A percentile compares a stretch with the other conserved stretches of the same genome.
Evolutionary conservation across 2,329 filamentous ascomycete species (phyloP).

Genomic region (Xylariaceae sp.): DNA sequence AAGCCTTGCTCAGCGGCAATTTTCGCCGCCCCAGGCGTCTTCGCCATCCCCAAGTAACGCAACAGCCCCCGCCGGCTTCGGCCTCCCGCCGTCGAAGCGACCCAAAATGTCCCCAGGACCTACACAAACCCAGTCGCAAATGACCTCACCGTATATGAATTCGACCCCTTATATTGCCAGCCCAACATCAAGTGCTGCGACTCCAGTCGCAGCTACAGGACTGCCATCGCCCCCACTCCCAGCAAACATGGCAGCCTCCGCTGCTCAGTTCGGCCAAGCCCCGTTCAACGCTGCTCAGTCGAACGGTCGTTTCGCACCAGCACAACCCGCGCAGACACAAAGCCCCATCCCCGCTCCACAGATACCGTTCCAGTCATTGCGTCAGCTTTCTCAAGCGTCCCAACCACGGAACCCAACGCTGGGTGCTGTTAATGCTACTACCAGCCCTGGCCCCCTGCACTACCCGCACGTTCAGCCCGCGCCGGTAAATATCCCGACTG

Average conservation of each 20-base stretch:
- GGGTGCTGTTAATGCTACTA: slow-evolving; percentile 24
- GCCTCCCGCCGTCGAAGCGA: slow-evolving; percentile 68
- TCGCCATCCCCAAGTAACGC: slow-evolving; percentile 58
- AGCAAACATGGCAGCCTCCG: slow-evolving; percentile 9
- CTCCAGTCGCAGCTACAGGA: slow-evolving; percentile 37
- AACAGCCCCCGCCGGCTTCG: slow-evolving; percentile 49
- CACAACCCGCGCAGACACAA: slow-evolving; percentile 14
- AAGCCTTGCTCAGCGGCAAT: slow-evolving; percentile 31
- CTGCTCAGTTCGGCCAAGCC: slow-evolving; percentile 27
- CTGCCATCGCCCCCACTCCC: slow-evolving; percentile 34
- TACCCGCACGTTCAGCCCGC: slow-evolving; percentile 32
- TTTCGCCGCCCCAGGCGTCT: slow-evolving; percentile 43
- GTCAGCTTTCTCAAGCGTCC: slow-evolving; percentile 5
- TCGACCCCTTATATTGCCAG: slow-evolving; percentile 36
- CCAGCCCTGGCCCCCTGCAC: slow-evolving; percentile 6
- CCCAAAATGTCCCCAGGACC: slow-evolving; percentile 66
- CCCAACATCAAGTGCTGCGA: slow-evolving; percentile 38
- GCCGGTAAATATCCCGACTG: slow-evolving; percentile 20
- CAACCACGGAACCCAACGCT: slow-evolving; percentile 16
- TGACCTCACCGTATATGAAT: slow-evolving; percentile 44
- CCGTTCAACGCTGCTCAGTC: slow-evolving; percentile 32
- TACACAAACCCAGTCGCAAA: slow-evolving; percentile 62
- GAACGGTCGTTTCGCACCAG: slow-evolving; percentile 25
- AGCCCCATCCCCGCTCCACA: slow-evolving; percentile 15
- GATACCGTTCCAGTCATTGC: slow-evolving; percentile 10